phyloP scores from a whole-genome alignment of 1,284 basidiomycete species.

The Sporisorium scitamineum region DNA sequence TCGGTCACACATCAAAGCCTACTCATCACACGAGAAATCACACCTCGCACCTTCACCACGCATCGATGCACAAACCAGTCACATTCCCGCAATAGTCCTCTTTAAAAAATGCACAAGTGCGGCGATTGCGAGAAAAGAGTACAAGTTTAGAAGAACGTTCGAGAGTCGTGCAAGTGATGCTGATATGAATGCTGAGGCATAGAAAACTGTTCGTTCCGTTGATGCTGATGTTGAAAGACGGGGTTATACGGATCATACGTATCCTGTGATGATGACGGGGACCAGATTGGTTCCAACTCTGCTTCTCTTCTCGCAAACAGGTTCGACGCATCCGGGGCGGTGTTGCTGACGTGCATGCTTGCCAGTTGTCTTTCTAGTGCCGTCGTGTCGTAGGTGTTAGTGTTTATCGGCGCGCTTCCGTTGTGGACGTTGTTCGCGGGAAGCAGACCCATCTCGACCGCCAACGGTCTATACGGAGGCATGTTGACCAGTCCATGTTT shows the following conservation, averaged over 20 bases:
- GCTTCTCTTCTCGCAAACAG: background rate
- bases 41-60: no score
- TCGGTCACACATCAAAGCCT: background rate
- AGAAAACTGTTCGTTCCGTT: background rate
- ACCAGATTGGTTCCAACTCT: conserved; percentile 6
- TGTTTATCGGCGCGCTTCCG: background rate
- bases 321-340: no score
- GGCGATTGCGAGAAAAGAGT: background rate
- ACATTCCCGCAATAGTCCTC: no score
- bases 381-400: background rate
- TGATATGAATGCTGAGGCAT: conserved; percentile 1
- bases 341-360: conserved; percentile 3
- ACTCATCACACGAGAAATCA: background rate
- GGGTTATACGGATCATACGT: conserved; percentile 2
- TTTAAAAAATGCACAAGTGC: background rate
- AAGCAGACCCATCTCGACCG: conserved; percentile 87
- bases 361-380: conserved; percentile 20
- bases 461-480: conserved; percentile 84
- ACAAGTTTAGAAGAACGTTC: conserved; percentile 2
- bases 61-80: background rate
- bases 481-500: conserved; percentile 58
- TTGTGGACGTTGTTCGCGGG: background rate
- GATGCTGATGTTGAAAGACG: background rate
- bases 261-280: conserved; percentile 4
- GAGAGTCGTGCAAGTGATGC: conserved; percentile 5